Base-by-base conservation (phyloP, 1,284 basidiomycete species). In the Moesziomyces parantarcticus region DNA sequence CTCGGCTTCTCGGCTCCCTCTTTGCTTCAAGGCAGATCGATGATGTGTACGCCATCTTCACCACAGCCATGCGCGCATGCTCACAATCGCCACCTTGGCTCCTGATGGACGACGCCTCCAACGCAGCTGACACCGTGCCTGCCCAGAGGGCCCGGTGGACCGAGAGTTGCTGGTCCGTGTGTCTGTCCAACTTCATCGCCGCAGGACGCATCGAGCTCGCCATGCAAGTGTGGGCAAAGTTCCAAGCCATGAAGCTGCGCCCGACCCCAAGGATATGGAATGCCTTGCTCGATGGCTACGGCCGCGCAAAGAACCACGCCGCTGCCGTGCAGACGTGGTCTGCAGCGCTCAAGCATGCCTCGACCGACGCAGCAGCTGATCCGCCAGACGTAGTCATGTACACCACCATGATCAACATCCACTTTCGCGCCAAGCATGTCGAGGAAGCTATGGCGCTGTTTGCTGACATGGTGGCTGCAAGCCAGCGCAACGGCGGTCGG, bases 351-450 rank as follows among this genome's bases (percentile, higher is more conserved):
- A 43, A 64, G n/a, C 40, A 55, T 8, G 49, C 48, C 16, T 29
- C 20, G 4, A 8, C 51, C 3, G 42, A 14, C 3, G 3, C 36
- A 1, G 36, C 44, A 0, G 14, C 42, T 5, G 42, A 36, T 3
- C 13, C 53, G 13, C 73, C 75, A 2, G 78, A 80, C 54, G 54
- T 65, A 42, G 49, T 53, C 14, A 73, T 73, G 68, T 75, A 70
- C 51, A 81, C 79, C 21, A 78, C 76, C 5, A 79, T 80, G 78
- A 80, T 81, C 51, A 56, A 53, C 42, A 65, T 64, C 20, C 43
- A 56, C 11, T 81, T 81, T 49, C 50, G 57, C 3, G 44, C 45
- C 22, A 51, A 58, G 18, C 26, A 57, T 23, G 47, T 48, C 25
- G 59, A 61, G 16, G 58, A 68, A 22, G 79, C 78, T 1, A 51